Percentiles rank a stretch among this genome's conserved stretches.
Evolutionary conservation across 2,329 filamentous ascomycete species (phyloP).

Genomic region (Helicocarpus griseus): DNA sequence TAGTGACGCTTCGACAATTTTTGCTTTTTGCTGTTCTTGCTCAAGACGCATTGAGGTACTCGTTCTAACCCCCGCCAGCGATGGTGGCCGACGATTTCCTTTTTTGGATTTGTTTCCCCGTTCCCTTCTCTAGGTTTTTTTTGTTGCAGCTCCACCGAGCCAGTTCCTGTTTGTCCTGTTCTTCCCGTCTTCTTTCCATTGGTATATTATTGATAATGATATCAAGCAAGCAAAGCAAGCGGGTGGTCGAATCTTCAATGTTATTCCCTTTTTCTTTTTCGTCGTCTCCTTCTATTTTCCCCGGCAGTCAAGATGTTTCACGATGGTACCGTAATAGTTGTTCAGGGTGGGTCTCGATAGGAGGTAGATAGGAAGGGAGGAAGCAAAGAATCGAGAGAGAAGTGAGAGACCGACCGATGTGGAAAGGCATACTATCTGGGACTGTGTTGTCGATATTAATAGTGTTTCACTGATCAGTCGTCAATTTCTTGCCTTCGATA

Average conservation of each 20-base stretch:
- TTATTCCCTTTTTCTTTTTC: not conserved
- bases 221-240: not conserved
- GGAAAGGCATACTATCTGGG: too few relatives aligned
- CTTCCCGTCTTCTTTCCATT: not conserved
- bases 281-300: not conserved
- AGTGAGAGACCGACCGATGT: too few relatives aligned
- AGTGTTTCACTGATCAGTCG: too few relatives aligned
- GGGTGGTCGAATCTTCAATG: not conserved
- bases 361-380: too few relatives aligned
- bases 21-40: not conserved
- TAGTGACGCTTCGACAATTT: not conserved
- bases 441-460: too few relatives aligned
- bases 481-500: too few relatives aligned
- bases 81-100: not conserved
- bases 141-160: not conserved
- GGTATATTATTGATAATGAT: not conserved
- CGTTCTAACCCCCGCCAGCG: not conserved
- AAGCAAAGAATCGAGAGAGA: too few relatives aligned
- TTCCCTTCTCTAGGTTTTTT: not conserved
- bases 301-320: too few relatives aligned
- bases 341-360: too few relatives aligned
- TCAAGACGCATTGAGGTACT: slow-evolving; percentile 1
- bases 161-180: not conserved
- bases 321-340: too few relatives aligned
- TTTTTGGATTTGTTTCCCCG: not conserved